Percentiles rank a stretch among this genome's conserved stretches.
Conservation (phyloP, 2,329 filamentous ascomycete species). For the Talaromyces verruculosus region DNA sequence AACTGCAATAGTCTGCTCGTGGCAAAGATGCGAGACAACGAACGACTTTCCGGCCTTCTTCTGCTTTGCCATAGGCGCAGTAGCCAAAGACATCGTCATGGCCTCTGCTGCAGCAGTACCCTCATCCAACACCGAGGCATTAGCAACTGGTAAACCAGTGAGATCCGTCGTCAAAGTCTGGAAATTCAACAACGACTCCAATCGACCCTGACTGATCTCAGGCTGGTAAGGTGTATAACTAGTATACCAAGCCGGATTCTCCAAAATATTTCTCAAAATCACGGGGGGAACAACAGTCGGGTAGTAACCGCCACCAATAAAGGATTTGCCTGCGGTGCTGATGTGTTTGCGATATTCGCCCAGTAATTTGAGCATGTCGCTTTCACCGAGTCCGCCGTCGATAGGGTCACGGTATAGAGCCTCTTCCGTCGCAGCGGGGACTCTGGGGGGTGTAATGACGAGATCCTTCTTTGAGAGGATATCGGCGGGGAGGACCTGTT, state of each 20-base stretch:
- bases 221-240: constrained; percentile 97
- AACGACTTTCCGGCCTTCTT: constrained; percentile 77
- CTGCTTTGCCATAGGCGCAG: constrained; percentile 67
- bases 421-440: constrained; percentile 27
- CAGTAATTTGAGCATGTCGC: constrained; percentile 43
- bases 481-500: constrained; percentile 76
- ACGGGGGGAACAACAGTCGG: constrained; percentile 82
- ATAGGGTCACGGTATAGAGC: constrained; percentile 42
- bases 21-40: constrained; percentile 77
- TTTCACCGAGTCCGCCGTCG: constrained; percentile 49
- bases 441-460: constrained; percentile 53
- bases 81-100: constrained; percentile 87
- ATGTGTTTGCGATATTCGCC: constrained; percentile 55
- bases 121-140: constrained; percentile 88
- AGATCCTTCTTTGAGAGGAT: constrained; percentile 69
- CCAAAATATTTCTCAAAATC: constrained; percentile 87
- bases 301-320: constrained; percentile 87
- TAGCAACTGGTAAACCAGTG: constrained; percentile 81
- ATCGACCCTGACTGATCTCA: constrained; percentile 90
- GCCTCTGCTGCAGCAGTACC: constrained; percentile 90
- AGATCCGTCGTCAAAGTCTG: constrained; percentile 90
- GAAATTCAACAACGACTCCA: constrained; percentile 92
- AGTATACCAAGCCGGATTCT: constrained; percentile 95
- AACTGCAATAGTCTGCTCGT: constrained; percentile 82
- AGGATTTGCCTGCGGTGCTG: constrained; percentile 59